Conservation (phyloP, 2,329 filamentous ascomycete genomes). For the Cladosporium sp. region DNA sequence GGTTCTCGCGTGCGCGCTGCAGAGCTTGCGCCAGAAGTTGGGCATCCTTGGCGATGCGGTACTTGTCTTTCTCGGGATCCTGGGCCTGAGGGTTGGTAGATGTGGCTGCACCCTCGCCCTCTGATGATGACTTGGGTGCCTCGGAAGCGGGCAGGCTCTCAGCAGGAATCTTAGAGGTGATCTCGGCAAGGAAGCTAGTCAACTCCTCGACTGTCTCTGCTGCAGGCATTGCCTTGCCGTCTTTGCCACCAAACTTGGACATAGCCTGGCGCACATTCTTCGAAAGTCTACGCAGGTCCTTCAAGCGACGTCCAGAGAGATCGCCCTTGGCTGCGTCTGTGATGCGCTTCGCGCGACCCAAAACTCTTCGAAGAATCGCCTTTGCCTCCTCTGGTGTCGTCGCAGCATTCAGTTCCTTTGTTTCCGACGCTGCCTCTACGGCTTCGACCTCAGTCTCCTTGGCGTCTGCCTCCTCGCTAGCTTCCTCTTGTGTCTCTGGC, state of each 20-base stretch:
- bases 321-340: slow-evolving; percentile 46
- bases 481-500: slow-evolving; percentile 22
- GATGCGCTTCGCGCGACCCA: slow-evolving; percentile 57
- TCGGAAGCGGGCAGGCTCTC: slow-evolving; percentile 19
- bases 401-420: slow-evolving; percentile 13
- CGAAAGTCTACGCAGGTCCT: slow-evolving; percentile 69
- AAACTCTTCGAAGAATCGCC: slow-evolving; percentile 51
- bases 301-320: slow-evolving; percentile 68
- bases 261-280: slow-evolving; percentile 62
- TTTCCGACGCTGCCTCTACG: slow-evolving; percentile 11
- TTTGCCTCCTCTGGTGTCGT: slow-evolving; percentile 24
- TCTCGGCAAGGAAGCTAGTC: slow-evolving; percentile 30
- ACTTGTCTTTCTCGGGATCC: slow-evolving; percentile 38
- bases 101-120: slow-evolving; percentile 18
- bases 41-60: slow-evolving; percentile 54
- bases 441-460: slow-evolving; percentile 19
- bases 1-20: slow-evolving; percentile 66
- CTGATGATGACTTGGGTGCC: slow-evolving; percentile 14
- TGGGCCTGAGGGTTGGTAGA: slow-evolving; percentile 25
- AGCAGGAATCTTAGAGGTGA: slow-evolving; percentile 45
- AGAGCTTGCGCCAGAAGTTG: slow-evolving; percentile 55
- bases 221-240: slow-evolving; percentile 7
- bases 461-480: slow-evolving; percentile 4
- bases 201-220: slow-evolving; percentile 30
- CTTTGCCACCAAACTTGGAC: slow-evolving; percentile 42